Evolutionary conservation across 768 basidiomycete genomes (phyloP), one percentile per base, ranked within the genome.

Genomic region (Kwoniella sp.): DNA sequence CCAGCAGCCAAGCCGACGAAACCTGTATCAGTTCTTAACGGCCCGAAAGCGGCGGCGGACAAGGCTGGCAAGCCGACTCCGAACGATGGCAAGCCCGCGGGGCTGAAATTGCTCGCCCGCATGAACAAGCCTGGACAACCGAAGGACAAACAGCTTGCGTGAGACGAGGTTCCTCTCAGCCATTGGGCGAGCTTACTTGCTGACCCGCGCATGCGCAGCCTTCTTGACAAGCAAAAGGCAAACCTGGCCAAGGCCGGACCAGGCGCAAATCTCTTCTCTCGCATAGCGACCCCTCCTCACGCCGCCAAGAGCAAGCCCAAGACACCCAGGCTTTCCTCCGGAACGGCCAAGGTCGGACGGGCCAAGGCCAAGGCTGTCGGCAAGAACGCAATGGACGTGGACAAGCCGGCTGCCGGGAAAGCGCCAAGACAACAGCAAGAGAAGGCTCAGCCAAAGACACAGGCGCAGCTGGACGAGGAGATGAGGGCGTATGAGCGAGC

Each of bases 401-500:
- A 63, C 44, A 52, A 53, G 37, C 47, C 54, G 4, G 43, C 46
- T 22, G 31, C 29, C 19, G 39, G 39, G 28, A 50, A 50, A 17
- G n/a, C n/a, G n/a, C n/a, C n/a, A n/a, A n/a, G n/a, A n/a, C n/a
- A n/a, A n/a, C n/a, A n/a, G n/a, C n/a, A n/a, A n/a, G 50, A 51
- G 12, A 69, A 61, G 42, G 37, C 53, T 5, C 46, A 47, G 28
- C 28, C 39, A 10, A 64, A 63, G 45, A 66, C 67, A 4, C 67
- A 66, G 46, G 59, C 48, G n/a, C 53, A 69, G 42, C 46, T 69
- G 58, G 67, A 69, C 42, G 67, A 65, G 57, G 67, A 69, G 54
- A 69, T 69, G 64, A 46, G 61, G 29, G 43, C 46, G 22, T 69
- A 63, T 43, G 62, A 63, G 17, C 38, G 67, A 17, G 53, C 48